These are phyloP conservation scores for Antrodiella citrinella DNA, from an alignment of 768 basidiomycete genomes.

Conservation along the genomic window DNA sequence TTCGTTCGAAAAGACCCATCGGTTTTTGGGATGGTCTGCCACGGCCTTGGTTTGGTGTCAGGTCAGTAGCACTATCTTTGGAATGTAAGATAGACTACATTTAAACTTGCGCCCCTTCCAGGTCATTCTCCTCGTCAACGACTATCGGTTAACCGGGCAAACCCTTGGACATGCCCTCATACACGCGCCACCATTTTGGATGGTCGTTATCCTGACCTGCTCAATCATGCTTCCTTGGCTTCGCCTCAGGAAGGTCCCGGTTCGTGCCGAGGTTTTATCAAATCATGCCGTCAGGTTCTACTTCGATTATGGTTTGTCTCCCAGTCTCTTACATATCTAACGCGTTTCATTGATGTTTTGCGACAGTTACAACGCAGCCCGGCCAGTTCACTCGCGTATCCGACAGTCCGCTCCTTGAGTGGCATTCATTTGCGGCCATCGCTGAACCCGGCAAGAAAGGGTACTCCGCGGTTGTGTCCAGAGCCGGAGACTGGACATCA, in stretches of 20 bases:
- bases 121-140: constrained; percentile 45
- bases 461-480: constrained; percentile 49
- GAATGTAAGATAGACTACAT: constrained; percentile 9
- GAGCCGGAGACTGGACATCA: constrained; percentile 53
- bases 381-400: constrained; percentile 30
- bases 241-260: constrained; percentile 47
- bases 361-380: constrained; percentile 22
- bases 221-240: constrained; percentile 54
- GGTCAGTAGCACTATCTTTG: constrained; percentile 23
- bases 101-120: constrained; percentile 25
- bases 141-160: constrained; percentile 33
- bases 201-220: constrained; percentile 41
- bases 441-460: constrained; percentile 28
- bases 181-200: constrained; percentile 44
- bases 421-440: constrained; percentile 53
- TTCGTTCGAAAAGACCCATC: constrained; percentile 46
- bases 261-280: constrained; percentile 46
- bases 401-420: constrained; percentile 43
- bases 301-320: constrained; percentile 45
- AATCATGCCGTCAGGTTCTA: constrained; percentile 50
- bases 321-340: constrained; percentile 15
- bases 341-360: not conserved
- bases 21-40: constrained; percentile 49
- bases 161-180: constrained; percentile 36
- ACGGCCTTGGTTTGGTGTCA: constrained; percentile 48